phyloP scores from a whole-genome alignment of 352 stramenopile genomes.

The Globisporangium polare region DNA sequence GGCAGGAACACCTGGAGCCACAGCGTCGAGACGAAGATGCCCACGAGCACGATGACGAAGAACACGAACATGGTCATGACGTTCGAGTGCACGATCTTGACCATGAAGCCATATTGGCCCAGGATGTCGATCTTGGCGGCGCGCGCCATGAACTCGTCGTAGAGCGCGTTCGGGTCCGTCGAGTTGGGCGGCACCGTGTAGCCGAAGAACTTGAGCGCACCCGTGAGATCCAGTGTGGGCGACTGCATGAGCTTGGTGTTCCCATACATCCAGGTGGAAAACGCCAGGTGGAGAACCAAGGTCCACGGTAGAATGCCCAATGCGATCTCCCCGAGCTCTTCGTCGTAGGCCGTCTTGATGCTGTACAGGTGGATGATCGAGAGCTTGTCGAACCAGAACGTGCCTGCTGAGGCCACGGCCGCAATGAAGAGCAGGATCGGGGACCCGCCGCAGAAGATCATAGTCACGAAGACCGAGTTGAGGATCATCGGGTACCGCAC shows the following conservation, averaged over 20 bases:
- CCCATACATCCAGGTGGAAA: constrained; percentile 84
- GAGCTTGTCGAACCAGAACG: constrained; percentile 83
- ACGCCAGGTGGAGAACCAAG: constrained; percentile 59
- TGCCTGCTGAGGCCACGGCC: constrained; percentile 46
- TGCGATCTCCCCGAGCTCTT: constrained; percentile 61
- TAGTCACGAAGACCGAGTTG: constrained; percentile 83
- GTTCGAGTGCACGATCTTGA: constrained; percentile 71
- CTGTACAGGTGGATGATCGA: constrained; percentile 71
- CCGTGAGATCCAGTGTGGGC: constrained; percentile 37
- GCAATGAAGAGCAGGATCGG: constrained; percentile 79
- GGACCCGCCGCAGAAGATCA: constrained; percentile 77
- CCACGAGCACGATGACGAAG: constrained; percentile 45
- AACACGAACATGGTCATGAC: constrained; percentile 71
- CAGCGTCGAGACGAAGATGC: constrained; percentile 57
- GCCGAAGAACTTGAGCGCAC: constrained; percentile 34
- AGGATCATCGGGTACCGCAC: constrained; percentile 81
- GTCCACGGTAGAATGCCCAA: constrained; percentile 64
- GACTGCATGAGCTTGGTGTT: constrained; percentile 66
- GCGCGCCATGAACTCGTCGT: constrained; percentile 37
- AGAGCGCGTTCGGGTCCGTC: constrained; percentile 36
- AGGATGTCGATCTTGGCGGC: constrained; percentile 44
- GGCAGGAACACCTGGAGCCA: constrained; percentile 47
- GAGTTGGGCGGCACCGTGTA: constrained; percentile 22
- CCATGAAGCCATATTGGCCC: constrained; percentile 49
- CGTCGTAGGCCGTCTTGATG: constrained; percentile 78